phyloP scores from a whole-genome alignment of 495 filamentous ascomycete species.

The Penicillium daleae region DNA sequence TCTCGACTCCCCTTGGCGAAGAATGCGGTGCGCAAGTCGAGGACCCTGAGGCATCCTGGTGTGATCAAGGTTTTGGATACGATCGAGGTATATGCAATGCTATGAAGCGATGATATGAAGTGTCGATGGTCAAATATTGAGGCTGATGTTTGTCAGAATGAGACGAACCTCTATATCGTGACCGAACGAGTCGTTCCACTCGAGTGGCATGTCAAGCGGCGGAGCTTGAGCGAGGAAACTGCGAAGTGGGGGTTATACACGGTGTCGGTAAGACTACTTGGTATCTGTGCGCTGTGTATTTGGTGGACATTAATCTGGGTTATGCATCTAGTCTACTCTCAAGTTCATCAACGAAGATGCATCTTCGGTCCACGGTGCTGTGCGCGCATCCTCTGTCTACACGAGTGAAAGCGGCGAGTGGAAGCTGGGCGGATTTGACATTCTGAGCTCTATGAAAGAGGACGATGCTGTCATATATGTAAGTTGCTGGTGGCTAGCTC shows the following conservation, averaged over 20 bases:
- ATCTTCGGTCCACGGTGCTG: slow-evolving; percentile 82
- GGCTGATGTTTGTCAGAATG: slow-evolving; percentile 60
- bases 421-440: slow-evolving; percentile 93
- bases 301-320: slow-evolving; percentile 10
- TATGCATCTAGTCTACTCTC: slow-evolving; percentile 68
- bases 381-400: slow-evolving; percentile 84
- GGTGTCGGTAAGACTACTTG: slow-evolving; percentile 63
- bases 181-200: slow-evolving; percentile 88
- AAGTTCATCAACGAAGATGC: slow-evolving; percentile 97
- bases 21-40: slow-evolving; percentile 89
- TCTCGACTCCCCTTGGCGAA: slow-evolving; percentile 81
- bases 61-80: slow-evolving; percentile 92
- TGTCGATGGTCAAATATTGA: slow-evolving; percentile 4
- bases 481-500: slow-evolving; percentile 29
- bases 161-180: slow-evolving; percentile 90
- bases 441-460: slow-evolving; percentile 92
- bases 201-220: slow-evolving; percentile 82
- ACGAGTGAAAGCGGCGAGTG: slow-evolving; percentile 95
- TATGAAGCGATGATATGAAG: not conserved
- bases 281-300: not conserved
- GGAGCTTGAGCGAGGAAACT: slow-evolving; percentile 82
- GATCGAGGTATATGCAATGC: slow-evolving; percentile 73
- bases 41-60: slow-evolving; percentile 91
- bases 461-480: slow-evolving; percentile 92
- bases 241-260: slow-evolving; percentile 93